These are phyloP conservation scores for Byssoonygena ceratinophila DNA, from an alignment of 2,329 filamentous ascomycete genomes.

Conservation along the genomic window DNA sequence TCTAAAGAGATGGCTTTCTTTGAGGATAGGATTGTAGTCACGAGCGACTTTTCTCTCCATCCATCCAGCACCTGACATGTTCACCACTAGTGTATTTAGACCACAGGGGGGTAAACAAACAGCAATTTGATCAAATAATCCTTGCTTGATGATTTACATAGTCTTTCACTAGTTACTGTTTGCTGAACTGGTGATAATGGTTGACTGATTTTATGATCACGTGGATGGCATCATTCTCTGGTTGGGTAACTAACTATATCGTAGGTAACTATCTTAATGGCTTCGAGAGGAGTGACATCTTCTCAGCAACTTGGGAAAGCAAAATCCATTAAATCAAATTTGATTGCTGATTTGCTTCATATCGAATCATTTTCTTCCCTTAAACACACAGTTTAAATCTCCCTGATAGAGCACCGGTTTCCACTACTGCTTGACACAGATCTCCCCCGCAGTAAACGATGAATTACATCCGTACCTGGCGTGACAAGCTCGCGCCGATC, in stretches of 20 bases:
- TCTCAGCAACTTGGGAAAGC: too few species aligned
- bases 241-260: background rate
- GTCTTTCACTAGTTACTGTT: too few species aligned
- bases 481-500: conserved; percentile 83
- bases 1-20: background rate
- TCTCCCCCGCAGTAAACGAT: conserved; percentile 39
- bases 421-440: background rate
- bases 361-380: too few species aligned
- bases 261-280: too few species aligned
- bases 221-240: conserved; percentile 6
- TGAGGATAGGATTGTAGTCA: background rate
- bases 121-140: background rate
- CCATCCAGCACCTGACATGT: background rate
- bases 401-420: background rate
- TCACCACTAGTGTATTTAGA: background rate
- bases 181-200: background rate
- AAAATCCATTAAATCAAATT: too few species aligned
- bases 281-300: too few species aligned
- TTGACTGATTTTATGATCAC: background rate
- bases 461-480: conserved; percentile 83
- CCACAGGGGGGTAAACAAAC: background rate
- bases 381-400: too few species aligned
- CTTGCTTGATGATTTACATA: background rate
- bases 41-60: background rate
- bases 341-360: too few species aligned